Evolutionary conservation across 2,329 filamentous ascomycete genomes (phyloP).

Genomic region (Talaromyces islandicus): DNA sequence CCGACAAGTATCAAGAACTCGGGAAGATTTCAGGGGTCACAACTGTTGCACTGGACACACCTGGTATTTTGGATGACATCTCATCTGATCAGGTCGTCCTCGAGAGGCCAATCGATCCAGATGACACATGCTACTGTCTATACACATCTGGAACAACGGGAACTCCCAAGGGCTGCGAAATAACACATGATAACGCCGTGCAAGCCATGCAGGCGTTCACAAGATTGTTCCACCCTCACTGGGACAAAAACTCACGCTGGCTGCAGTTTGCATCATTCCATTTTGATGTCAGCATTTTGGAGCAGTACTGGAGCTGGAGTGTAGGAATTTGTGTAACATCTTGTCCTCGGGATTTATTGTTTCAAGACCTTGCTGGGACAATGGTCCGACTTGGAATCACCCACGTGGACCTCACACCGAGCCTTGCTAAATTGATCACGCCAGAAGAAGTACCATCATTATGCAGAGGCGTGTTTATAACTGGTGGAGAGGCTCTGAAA

Average conservation of each 20-base stretch:
- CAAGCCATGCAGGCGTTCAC: constrained; percentile 88
- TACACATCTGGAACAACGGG: constrained; percentile 87
- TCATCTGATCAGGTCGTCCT: constrained; percentile 28
- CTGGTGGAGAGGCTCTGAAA: constrained; percentile 79
- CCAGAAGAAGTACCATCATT: constrained; percentile 76
- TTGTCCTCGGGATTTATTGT: constrained; percentile 74
- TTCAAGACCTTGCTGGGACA: constrained; percentile 71
- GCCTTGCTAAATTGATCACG: constrained; percentile 69
- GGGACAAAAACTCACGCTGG: constrained; percentile 70
- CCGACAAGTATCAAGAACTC: constrained; percentile 37
- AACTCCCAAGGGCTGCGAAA: constrained; percentile 78
- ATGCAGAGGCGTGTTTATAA: constrained; percentile 82
- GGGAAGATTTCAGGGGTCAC: constrained; percentile 26
- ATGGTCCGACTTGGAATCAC: constrained; percentile 72
- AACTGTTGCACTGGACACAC: constrained; percentile 43
- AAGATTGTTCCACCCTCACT: constrained; percentile 67
- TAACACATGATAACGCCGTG: constrained; percentile 82
- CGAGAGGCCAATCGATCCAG: constrained; percentile 33
- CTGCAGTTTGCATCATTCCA: constrained; percentile 92
- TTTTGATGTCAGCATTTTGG: constrained; percentile 87
- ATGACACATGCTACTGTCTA: constrained; percentile 70
- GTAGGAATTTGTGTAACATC: constrained; percentile 80
- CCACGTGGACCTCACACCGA: constrained; percentile 87
- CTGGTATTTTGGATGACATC: constrained; percentile 29
- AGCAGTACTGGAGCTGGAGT: constrained; percentile 95